Percentiles rank a stretch among this genome's conserved stretches.
phyloP scores from a whole-genome alignment of 306 rosid genomes.

The Cucurbita moschata region DNA sequence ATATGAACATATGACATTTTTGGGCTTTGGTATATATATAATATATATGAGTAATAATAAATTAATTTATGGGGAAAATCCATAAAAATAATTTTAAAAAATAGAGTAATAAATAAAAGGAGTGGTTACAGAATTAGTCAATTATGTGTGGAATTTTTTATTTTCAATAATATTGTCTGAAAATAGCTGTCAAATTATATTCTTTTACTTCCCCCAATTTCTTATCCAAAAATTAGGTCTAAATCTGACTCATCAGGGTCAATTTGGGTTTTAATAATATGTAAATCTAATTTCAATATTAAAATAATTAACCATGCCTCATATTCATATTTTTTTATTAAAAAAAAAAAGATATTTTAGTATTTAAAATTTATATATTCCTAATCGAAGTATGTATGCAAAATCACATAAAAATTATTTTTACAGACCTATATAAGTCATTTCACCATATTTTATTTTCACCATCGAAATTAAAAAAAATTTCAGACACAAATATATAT shows the following conservation, averaged over 20 bases:
- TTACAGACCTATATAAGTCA: too few relatives aligned
- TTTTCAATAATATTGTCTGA: not conserved
- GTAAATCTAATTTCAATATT: too few relatives aligned
- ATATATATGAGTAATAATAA: not conserved
- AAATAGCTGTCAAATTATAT: not conserved
- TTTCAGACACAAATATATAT: too few relatives aligned
- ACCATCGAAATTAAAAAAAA: too few relatives aligned
- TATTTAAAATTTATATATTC: too few relatives aligned
- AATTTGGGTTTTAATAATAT: not conserved
- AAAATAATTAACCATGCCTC: too few relatives aligned
- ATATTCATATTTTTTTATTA: too few relatives aligned
- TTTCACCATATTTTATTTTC: too few relatives aligned
- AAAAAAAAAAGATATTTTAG: too few relatives aligned
- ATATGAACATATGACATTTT: not conserved
- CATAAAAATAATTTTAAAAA: not conserved
- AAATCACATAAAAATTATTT: too few relatives aligned
- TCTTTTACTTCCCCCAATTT: not conserved
- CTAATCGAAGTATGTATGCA: too few relatives aligned
- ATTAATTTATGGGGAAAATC: not conserved
- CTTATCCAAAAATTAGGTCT: not conserved
- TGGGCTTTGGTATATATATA: not conserved
- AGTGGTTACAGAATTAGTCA: not conserved
- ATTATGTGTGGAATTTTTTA: not conserved
- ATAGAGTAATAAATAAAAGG: not conserved
- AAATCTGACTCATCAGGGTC: not conserved